Conservation (phyloP, 163 green algal species). For the Coccomyxa subellipsoidea region DNA sequence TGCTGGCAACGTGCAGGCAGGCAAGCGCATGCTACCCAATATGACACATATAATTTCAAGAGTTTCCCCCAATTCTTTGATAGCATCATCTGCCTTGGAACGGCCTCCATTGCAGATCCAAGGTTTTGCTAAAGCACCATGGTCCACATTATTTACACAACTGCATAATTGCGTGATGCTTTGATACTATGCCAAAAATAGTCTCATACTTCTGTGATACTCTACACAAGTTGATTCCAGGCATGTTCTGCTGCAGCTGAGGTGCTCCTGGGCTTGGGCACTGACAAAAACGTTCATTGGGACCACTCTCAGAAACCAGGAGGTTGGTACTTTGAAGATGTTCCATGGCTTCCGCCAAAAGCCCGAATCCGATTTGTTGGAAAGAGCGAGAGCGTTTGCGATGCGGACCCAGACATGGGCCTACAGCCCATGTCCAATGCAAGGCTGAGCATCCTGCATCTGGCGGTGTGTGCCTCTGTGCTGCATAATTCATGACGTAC, state of each 20-base stretch:
- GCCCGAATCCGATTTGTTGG: background rate
- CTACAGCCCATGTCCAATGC: background rate
- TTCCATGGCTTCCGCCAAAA: background rate
- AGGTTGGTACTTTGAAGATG: background rate
- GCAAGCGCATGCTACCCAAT: background rate
- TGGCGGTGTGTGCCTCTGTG: background rate
- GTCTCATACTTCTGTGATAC: too few relatives aligned
- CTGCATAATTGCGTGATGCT: too few relatives aligned
- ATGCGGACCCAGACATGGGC: background rate
- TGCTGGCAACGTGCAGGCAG: background rate
- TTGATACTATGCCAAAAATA: too few relatives aligned
- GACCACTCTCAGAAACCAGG: background rate
- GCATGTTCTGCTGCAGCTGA: background rate
- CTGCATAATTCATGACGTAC: too few relatives aligned
- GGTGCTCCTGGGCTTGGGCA: background rate
- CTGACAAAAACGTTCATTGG: background rate
- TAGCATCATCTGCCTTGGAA: too few relatives aligned
- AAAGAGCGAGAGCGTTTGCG: background rate
- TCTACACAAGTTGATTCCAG: too few relatives aligned
- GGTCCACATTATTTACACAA: too few relatives aligned
- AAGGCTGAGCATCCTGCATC: background rate
- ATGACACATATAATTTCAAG: too few relatives aligned
- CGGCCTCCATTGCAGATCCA: too few relatives aligned
- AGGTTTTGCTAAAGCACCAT: background rate
- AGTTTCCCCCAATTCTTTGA: too few relatives aligned